These are phyloP conservation scores for Allium sativum DNA, from an alignment of 106 monocot species.

Conservation along the genomic window DNA sequence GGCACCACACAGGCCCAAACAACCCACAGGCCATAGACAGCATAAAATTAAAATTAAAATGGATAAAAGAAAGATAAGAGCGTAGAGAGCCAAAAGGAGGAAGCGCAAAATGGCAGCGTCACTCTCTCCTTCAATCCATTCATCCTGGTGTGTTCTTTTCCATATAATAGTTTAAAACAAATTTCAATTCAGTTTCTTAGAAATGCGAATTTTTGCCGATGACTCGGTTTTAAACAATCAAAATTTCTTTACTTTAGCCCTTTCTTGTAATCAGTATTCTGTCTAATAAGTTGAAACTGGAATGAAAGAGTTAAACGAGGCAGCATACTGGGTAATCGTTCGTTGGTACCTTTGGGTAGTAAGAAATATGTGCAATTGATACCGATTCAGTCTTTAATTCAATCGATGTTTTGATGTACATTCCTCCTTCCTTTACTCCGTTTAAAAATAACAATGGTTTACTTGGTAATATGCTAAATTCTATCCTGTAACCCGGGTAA, in stretches of 20 bases:
- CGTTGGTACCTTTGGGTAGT: background rate
- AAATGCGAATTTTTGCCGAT: background rate
- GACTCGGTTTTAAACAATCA: background rate
- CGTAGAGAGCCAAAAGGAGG: background rate
- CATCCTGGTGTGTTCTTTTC: constrained; percentile 2
- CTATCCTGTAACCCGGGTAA: no score
- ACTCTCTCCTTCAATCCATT: constrained; percentile 10
- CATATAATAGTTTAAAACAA: background rate
- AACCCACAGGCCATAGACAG: no score
- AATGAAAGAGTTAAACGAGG: background rate
- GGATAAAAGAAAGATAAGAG: background rate
- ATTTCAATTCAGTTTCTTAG: background rate
- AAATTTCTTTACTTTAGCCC: background rate
- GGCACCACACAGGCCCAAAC: no score
- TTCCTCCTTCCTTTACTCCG: no score
- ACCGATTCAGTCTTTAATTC: no score
- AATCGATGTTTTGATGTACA: no score
- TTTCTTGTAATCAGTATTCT: background rate
- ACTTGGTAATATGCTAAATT: no score
- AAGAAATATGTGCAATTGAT: no score
- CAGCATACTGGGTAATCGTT: background rate
- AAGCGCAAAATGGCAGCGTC: constrained; percentile 5
- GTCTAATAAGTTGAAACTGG: no score
- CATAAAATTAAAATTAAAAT: no score
- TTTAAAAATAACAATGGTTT: no score